A percentile compares a stretch with the other conserved stretches of the same genome.
phyloP scores from a whole-genome alignment of 106 monocot species.

The Dioscorea zingiberensis region DNA sequence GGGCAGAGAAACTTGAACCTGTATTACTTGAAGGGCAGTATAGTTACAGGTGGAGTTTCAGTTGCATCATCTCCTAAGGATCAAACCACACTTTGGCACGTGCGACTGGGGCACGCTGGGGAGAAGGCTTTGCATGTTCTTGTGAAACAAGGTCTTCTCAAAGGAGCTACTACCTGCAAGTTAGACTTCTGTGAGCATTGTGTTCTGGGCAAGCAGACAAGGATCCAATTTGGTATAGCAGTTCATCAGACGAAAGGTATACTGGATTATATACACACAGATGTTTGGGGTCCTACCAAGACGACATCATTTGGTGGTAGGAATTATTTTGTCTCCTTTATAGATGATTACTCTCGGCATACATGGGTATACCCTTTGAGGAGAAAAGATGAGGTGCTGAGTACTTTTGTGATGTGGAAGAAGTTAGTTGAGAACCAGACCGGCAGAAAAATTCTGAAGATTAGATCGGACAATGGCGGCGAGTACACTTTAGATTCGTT shows the following conservation, averaged over 20 bases:
- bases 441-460: background rate
- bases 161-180: background rate
- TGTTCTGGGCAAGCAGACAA: slow-evolving; percentile 6
- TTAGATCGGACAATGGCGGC: background rate
- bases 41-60: background rate
- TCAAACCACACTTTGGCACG: background rate
- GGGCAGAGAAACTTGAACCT: background rate
- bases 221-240: background rate
- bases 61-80: background rate
- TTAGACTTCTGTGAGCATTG: slow-evolving; percentile 10
- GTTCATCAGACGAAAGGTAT: slow-evolving; percentile 2
- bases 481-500: slow-evolving; percentile 1
- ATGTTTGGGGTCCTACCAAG: slow-evolving; percentile 13
- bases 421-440: background rate
- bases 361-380: background rate
- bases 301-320: background rate
- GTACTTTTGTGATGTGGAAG: background rate
- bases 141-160: background rate
- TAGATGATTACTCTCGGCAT: slow-evolving; percentile 3
- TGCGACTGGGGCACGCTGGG: background rate
- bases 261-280: slow-evolving; percentile 8
- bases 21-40: background rate
- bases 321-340: background rate
- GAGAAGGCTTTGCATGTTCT: background rate
- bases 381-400: background rate